Conservation (phyloP, 1,284 basidiomycete species). For the Stereum hirsutum region DNA sequence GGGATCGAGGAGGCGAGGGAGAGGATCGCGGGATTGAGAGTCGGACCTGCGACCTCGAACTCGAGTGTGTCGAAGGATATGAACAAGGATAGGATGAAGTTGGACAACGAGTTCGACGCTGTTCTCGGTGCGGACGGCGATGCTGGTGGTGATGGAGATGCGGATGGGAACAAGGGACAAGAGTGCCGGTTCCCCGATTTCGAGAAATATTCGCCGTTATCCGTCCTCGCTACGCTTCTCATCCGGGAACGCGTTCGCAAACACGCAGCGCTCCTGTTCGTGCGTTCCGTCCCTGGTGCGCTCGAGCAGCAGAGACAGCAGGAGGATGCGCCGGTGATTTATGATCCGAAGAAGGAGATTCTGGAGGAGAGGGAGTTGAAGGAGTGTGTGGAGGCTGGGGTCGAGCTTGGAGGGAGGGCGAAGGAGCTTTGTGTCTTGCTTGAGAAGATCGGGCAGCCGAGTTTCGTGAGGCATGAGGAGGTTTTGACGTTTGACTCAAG, state of each 20-base stretch:
- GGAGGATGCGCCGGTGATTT: conserved; percentile 14
- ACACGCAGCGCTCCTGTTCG: conserved; percentile 10
- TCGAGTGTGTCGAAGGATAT: background rate
- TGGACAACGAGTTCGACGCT: background rate
- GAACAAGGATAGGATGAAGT: background rate
- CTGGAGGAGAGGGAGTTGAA: conserved; percentile 28
- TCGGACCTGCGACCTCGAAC: too few species aligned
- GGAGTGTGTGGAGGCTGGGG: conserved; percentile 44
- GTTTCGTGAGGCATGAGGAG: conserved; percentile 20
- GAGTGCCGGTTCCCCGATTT: background rate
- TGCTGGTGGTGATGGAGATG: too few species aligned
- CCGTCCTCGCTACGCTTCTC: conserved; percentile 43
- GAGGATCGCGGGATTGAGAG: conserved; percentile 25
- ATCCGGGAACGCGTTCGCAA: conserved; percentile 33
- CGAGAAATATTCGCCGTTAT: conserved; percentile 27
- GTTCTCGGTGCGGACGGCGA: background rate
- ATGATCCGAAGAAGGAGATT: conserved; percentile 24
- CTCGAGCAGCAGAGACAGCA: background rate
- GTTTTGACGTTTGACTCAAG: too few species aligned
- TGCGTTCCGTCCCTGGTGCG: conserved; percentile 9
- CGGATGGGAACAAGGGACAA: too few species aligned
- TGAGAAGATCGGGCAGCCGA: conserved; percentile 40
- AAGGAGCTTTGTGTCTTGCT: conserved; percentile 42
- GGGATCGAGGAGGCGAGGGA: conserved; percentile 37
- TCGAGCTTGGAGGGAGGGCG: conserved; percentile 49